Evolutionary conservation across 2,329 filamentous ascomycete genomes (phyloP).

Genomic region (Epichloe amarillans): DNA sequence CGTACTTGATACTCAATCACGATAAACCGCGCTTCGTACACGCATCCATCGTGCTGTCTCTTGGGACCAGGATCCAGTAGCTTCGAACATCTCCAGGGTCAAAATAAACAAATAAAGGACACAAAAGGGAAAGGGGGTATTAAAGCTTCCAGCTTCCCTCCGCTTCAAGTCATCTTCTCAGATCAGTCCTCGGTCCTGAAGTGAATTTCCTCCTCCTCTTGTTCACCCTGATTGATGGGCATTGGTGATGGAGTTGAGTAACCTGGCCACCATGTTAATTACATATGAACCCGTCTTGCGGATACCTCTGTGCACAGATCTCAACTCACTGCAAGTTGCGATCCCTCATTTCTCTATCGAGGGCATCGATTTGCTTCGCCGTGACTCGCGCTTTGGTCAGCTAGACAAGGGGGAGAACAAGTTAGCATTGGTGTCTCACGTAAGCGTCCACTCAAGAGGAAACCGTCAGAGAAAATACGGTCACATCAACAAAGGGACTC

Average conservation of each 20-base stretch:
- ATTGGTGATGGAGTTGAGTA: conserved; percentile 14
- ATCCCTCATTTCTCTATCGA: conserved; percentile 43
- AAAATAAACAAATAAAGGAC: background rate
- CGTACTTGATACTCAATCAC: background rate
- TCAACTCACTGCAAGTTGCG: conserved; percentile 33
- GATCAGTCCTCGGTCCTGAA: background rate
- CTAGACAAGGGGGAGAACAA: conserved; percentile 16
- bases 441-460: conserved; percentile 3
- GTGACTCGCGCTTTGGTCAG: conserved; percentile 31
- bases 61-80: too few species aligned
- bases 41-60: background rate
- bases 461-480: conserved; percentile 13
- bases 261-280: conserved; percentile 4
- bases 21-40: background rate
- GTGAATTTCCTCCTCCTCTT: background rate
- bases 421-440: background rate
- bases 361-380: conserved; percentile 36
- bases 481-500: conserved; percentile 33
- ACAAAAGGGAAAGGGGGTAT: conserved; percentile 5
- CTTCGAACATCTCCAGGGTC: background rate
- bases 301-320: background rate
- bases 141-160: background rate
- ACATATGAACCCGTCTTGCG: background rate
- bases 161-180: background rate
- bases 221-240: conserved; percentile 6